Base-by-base conservation (phyloP, 208 protist species). In the Trypanosoma melophagium region DNA sequence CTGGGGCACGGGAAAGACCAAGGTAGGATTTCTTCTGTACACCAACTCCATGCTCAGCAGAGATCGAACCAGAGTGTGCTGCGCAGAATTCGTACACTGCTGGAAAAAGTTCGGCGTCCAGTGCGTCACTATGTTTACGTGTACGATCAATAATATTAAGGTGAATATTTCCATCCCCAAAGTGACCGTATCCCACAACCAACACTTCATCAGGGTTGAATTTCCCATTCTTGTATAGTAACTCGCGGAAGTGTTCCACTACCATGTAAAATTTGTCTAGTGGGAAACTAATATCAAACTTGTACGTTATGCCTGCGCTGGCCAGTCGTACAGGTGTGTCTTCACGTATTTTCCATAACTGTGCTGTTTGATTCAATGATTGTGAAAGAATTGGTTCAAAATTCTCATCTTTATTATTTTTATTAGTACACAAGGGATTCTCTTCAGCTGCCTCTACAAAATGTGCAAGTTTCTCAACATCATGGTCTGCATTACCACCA, bases 111-210 rank as follows among this genome's bases (percentile, higher is more conserved):
- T 66, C 72, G n/a, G 58, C 72, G 19, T 88, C 77, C 16, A 89
- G 71, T 57, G 69, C 66, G 28, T 80, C 75, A 24, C 45, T 61
- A 56, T 92, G 79, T 35, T 60, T 71, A 44, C 81, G 78, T 22
- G 80, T 89, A 19, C 68, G 25, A 75, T 93, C 70, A 47, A 94
- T 52, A 67, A 98, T 86, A 74, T 98, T 99, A 22, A 99, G 69
- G 71, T 99, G 98, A 19, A 99, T 71, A 81, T 99, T 99, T 56
- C 96, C 95, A 75, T 99, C 98, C 28, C 97, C 98, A 55, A 98
- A 87, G 76, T 99, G 98, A 14, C 98, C 98, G 79, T 97, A 99
- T 19, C 96, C 96, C 45, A 92, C 77, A 21, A 95, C 86, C 10
- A 79, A 68, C 28, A 88, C 79, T 59, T 84, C 79, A n/a, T 74